A percentile compares a stretch with the other conserved stretches of the same genome.
Evolutionary conservation across 1,284 basidiomycete genomes (phyloP).

Genomic region (Cutaneotrichosporon cyanovorans): DNA sequence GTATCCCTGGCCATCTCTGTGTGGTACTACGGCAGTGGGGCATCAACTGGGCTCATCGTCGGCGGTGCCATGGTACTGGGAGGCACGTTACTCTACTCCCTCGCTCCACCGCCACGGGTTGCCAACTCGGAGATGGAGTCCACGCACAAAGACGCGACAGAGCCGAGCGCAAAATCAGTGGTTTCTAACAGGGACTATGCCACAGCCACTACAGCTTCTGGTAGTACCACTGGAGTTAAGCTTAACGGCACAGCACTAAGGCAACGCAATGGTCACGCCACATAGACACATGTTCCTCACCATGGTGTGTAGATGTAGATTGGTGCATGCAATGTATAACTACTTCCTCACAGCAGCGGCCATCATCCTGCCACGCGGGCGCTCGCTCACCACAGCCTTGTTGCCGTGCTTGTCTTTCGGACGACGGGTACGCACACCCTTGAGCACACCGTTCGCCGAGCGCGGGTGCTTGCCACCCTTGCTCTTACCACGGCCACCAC

Average conservation of each 20-base stretch:
- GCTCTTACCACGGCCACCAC: constrained; percentile 94
- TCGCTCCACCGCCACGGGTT: not conserved
- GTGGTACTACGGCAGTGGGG: constrained; percentile 40
- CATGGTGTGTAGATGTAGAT: constrained; percentile 6
- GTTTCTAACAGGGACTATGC: too few relatives aligned
- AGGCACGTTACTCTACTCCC: constrained; percentile 26
- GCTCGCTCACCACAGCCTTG: constrained; percentile 84
- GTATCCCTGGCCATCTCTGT: constrained; percentile 62
- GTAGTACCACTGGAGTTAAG: too few relatives aligned
- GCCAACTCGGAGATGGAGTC: too few relatives aligned
- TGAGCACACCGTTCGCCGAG: constrained; percentile 85
- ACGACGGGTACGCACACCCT: constrained; percentile 86
- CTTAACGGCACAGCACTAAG: not conserved
- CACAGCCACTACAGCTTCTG: too few relatives aligned
- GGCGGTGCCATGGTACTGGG: constrained; percentile 42
- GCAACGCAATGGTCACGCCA: too few relatives aligned
- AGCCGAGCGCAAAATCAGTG: too few relatives aligned
- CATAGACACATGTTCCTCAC: too few relatives aligned
- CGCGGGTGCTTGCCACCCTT: constrained; percentile 92
- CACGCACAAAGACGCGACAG: too few relatives aligned
- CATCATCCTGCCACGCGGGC: constrained; percentile 64
- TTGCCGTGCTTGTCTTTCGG: constrained; percentile 87
- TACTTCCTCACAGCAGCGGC: not conserved
- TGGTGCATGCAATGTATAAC: constrained; percentile 18
- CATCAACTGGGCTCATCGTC: constrained; percentile 30